Evolutionary conservation across 352 stramenopile genomes (phyloP), one percentile per base, ranked within the genome.

Genomic region (Phytophthora tentaculata): DNA sequence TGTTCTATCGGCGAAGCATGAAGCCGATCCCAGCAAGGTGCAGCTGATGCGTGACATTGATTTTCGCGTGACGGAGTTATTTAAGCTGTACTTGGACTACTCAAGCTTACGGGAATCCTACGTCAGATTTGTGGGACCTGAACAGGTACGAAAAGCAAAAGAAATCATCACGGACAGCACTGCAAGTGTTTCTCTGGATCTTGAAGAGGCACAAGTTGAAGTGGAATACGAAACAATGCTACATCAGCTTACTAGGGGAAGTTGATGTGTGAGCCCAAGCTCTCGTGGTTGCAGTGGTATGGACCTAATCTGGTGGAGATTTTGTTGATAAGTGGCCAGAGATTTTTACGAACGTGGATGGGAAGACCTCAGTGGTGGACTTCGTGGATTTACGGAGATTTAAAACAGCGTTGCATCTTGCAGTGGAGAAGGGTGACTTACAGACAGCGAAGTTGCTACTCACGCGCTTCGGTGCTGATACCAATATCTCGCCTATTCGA

Each of bases 321-420:
- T 32, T 8, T 32, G 8, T 39, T 2, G 32, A 39, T 9, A 39
- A 39, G 10, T 9, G 32, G 6, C 32, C 32, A 9, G 32, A 39
- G 32, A 2, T 14, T 9, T 39, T 39, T 39, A 14, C 32, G 32
- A 39, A 9, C 5, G 10, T 2, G 5, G 32, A 14, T 14, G 10
- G 6, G 10, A 14, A 8, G 13, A 14, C 5, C 2, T 39, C 32
- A 9, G 1, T 39, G 32, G 32, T 39, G 6, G 10, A 39, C 13
- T 39, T 87, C 24, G 56, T 79, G 0, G 73, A 86, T 29, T 80
- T 78, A 13, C 49, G 47, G n/a, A 79, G 59, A 16, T 79, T 81
- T 24, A 89, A 86, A 59, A 39, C 32, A 8, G 32, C 32, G 32
- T 14, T 39, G 10, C 32, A 39, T 14, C 13, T 39, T 39, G 32